A percentile compares a stretch with the other conserved stretches of the same genome.
Evolutionary conservation across 2,329 filamentous ascomycete species (phyloP).

Genomic region (Scorias spongiosa): DNA sequence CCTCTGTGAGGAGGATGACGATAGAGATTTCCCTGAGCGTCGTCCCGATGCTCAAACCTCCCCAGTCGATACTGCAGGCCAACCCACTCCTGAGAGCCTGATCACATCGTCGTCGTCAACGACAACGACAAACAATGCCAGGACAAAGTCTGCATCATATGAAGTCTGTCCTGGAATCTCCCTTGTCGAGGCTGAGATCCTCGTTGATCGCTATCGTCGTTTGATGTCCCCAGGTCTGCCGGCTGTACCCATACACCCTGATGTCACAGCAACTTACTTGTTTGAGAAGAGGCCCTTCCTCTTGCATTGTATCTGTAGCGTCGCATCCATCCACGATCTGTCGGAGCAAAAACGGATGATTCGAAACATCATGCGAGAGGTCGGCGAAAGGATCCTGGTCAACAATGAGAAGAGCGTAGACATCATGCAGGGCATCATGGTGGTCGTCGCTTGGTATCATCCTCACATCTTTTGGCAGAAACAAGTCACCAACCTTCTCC

Average conservation of each 20-base stretch:
- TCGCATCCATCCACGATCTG: constrained; percentile 15
- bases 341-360: constrained; percentile 12
- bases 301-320: constrained; percentile 15
- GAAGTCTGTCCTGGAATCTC: constrained; percentile 1
- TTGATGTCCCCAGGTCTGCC: constrained; percentile 14
- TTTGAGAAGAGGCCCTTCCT: constrained; percentile 13
- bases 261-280: constrained; percentile 10
- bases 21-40: not conserved
- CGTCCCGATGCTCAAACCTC: not conserved
- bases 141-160: not conserved
- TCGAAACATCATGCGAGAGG: constrained; percentile 14
- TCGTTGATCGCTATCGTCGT: constrained; percentile 14
- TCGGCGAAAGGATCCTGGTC: constrained; percentile 15
- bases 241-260: constrained; percentile 12
- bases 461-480: constrained; percentile 16
- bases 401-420: constrained; percentile 17
- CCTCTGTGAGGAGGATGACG: not conserved
- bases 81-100: not conserved
- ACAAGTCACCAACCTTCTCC: constrained; percentile 15
- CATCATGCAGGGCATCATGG: constrained; percentile 13
- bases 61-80: not conserved
- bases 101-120: not conserved
- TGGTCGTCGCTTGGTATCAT: constrained; percentile 12
- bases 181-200: constrained; percentile 12
- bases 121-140: not conserved